Conservation (phyloP, 2,329 filamentous ascomycete genomes). For the Colletotrichum musicola region DNA sequence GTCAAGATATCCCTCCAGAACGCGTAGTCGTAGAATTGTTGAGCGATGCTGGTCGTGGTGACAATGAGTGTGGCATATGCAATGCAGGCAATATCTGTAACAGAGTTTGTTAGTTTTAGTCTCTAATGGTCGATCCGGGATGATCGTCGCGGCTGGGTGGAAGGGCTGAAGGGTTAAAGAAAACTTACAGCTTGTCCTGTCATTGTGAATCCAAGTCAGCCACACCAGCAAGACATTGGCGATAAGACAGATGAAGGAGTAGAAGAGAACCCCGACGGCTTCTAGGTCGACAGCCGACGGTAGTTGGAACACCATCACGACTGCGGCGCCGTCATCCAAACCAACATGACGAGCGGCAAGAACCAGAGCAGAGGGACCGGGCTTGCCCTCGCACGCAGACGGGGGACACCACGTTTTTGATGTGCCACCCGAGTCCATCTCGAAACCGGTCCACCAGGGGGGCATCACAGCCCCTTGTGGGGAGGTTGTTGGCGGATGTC, state of each 20-base stretch:
- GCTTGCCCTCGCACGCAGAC: conserved; percentile 1
- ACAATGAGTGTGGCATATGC: conserved; percentile 28
- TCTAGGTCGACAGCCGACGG: conserved; percentile 32
- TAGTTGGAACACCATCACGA: conserved; percentile 37
- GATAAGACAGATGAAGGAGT: conserved; percentile 32
- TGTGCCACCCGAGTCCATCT: conserved; percentile 5
- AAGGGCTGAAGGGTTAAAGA: not conserved
- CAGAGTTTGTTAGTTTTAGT: not conserved
- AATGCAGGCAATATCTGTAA: conserved; percentile 34
- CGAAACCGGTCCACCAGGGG: not conserved
- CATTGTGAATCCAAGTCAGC: conserved; percentile 36
- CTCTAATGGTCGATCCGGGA: not conserved
- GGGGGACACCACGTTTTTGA: conserved; percentile 32
- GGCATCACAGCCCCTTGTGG: conserved; percentile 25
- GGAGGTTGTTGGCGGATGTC: conserved; percentile 11
- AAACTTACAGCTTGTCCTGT: conserved; percentile 34
- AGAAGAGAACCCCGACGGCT: conserved; percentile 26
- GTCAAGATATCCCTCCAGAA: conserved; percentile 33
- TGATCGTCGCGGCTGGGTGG: not conserved
- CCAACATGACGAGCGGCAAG: conserved; percentile 23
- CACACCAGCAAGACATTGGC: conserved; percentile 31
- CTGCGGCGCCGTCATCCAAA: conserved; percentile 23
- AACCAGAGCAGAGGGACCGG: not conserved
- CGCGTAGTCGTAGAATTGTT: conserved; percentile 34
- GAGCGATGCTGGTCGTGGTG: conserved; percentile 24